Percentiles rank a stretch among this genome's conserved stretches.
Evolutionary conservation across 2,329 filamentous ascomycete species (phyloP).

Genomic region (Thermoascus crustaceus): DNA sequence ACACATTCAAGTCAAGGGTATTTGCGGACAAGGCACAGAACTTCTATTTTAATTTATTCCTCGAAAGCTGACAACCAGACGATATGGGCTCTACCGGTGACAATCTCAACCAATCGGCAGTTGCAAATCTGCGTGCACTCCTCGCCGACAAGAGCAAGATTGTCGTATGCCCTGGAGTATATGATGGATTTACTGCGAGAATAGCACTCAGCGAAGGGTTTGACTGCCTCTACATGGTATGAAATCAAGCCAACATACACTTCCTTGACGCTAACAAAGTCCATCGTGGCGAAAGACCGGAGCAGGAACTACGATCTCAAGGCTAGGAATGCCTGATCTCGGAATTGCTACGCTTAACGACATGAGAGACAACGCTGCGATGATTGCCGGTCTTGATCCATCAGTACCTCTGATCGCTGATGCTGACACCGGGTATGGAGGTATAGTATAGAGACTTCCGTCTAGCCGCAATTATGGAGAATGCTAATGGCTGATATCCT

Average conservation of each 20-base stretch:
- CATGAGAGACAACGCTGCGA: constrained; percentile 56
- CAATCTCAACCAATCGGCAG: constrained; percentile 3
- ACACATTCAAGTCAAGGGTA: too few species aligned
- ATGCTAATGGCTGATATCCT: neutral
- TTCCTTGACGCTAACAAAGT: neutral
- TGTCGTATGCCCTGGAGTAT: constrained; percentile 57
- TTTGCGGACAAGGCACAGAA: neutral
- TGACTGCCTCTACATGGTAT: constrained; percentile 59
- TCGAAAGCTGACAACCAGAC: neutral
- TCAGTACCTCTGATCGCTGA: constrained; percentile 52
- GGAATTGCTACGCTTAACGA: constrained; percentile 55
- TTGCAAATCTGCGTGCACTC: constrained; percentile 29
- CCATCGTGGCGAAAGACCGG: too few species aligned
- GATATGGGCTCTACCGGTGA: neutral
- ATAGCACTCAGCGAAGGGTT: constrained; percentile 57
- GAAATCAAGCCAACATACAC: constrained; percentile 8
- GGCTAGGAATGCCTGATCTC: constrained; percentile 55
- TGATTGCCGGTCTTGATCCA: constrained; percentile 54
- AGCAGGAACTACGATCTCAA: constrained; percentile 53
- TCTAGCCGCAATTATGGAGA: neutral
- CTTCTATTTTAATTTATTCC: too few species aligned
- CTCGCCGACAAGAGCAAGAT: constrained; percentile 34
- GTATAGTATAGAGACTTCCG: constrained; percentile 14
- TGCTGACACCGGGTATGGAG: constrained; percentile 48
- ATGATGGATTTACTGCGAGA: constrained; percentile 59